Conservation (phyloP, 2,329 filamentous ascomycete species). For the Fusarium euwallaceae region DNA sequence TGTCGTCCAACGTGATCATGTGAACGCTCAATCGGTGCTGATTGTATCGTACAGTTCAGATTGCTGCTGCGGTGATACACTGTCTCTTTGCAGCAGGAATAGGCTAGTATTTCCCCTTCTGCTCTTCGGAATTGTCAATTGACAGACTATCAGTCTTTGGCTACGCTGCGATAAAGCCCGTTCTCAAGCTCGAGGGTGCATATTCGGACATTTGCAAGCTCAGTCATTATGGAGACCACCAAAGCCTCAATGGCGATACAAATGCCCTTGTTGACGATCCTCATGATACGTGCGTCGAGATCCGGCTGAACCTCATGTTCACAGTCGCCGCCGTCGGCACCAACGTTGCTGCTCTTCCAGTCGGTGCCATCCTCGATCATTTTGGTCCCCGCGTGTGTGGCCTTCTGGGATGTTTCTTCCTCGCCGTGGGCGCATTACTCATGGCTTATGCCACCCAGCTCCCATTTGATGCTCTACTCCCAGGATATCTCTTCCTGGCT, state of each 20-base stretch:
- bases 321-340: slow-evolving; percentile 89
- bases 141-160: slow-evolving; percentile 71
- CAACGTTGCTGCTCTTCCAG: slow-evolving; percentile 86
- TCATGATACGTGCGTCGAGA: slow-evolving; percentile 60
- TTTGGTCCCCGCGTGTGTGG: slow-evolving; percentile 84
- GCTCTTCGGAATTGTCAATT: not conserved
- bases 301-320: slow-evolving; percentile 90
- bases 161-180: slow-evolving; percentile 86
- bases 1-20: slow-evolving; percentile 39
- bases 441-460: slow-evolving; percentile 74
- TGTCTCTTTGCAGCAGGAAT: slow-evolving; percentile 84
- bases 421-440: slow-evolving; percentile 77
- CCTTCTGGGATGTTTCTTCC: slow-evolving; percentile 75
- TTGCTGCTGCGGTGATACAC: slow-evolving; percentile 46
- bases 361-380: slow-evolving; percentile 86
- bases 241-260: slow-evolving; percentile 3
- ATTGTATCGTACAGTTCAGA: slow-evolving; percentile 44
- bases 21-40: slow-evolving; percentile 3
- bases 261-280: slow-evolving; percentile 37
- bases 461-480: slow-evolving; percentile 79
- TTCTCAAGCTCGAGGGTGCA: slow-evolving; percentile 79
- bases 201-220: slow-evolving; percentile 73
- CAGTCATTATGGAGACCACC: slow-evolving; percentile 15
- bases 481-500: slow-evolving; percentile 81
- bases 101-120: slow-evolving; percentile 7